Evolutionary conservation across 768 basidiomycete species (phyloP).

Genomic region (Lentinula raphanica): DNA sequence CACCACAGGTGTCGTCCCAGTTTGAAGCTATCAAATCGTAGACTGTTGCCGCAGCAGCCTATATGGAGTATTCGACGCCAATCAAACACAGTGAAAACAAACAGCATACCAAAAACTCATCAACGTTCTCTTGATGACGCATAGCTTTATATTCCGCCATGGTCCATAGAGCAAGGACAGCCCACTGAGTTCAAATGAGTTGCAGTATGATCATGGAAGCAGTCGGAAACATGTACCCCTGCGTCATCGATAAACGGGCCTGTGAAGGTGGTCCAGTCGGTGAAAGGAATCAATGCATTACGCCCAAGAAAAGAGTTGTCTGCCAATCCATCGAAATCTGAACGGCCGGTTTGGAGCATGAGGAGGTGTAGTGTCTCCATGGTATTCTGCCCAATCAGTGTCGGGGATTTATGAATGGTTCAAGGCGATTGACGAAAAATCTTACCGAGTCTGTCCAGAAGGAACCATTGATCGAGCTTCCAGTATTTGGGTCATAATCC

Average conservation of each 20-base stretch:
- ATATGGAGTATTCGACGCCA: background rate
- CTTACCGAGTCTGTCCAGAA: conserved; percentile 55
- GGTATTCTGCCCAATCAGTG: conserved; percentile 35
- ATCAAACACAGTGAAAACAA: background rate
- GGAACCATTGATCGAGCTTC: conserved; percentile 41
- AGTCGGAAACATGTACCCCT: conserved; percentile 27
- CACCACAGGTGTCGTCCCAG: conserved; percentile 48
- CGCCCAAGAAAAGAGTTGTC: conserved; percentile 42
- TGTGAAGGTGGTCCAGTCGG: conserved; percentile 40
- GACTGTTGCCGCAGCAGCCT: conserved; percentile 42
- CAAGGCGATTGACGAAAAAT: background rate
- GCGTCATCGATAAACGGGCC: conserved; percentile 50
- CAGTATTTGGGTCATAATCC: conserved; percentile 35
- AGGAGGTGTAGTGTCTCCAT: conserved; percentile 53
- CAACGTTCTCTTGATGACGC: conserved; percentile 26
- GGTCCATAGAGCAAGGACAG: conserved; percentile 52
- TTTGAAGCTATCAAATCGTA: conserved; percentile 47
- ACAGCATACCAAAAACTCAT: conserved; percentile 20
- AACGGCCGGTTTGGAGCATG: conserved; percentile 44
- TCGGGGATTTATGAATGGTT: background rate
- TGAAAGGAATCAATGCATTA: conserved; percentile 32
- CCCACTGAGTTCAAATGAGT: conserved; percentile 33
- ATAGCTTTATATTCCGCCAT: conserved; percentile 46
- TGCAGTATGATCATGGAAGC: background rate
- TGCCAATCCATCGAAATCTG: conserved; percentile 34